Evolutionary conservation across 208 protist genomes (phyloP).

Genomic region (Trypanosoma caninum): DNA sequence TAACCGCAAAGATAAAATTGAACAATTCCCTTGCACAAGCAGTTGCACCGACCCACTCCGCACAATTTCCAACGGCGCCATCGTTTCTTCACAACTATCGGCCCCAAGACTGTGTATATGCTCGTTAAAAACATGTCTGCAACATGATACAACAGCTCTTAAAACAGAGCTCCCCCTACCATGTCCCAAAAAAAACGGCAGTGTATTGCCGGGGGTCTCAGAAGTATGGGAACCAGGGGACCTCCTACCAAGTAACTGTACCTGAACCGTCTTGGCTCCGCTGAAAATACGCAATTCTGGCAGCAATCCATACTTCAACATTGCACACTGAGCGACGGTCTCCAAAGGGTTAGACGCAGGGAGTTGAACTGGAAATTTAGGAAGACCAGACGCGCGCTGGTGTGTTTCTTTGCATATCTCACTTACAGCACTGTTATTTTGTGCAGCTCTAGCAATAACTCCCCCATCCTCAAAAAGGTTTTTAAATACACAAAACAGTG

Average conservation of each 20-base stretch:
- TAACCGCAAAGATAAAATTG: conserved; percentile 10
- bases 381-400: neutral
- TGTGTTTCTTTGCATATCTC: conserved; percentile 22
- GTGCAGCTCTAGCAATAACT: conserved; percentile 13
- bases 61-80: conserved; percentile 1
- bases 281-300: conserved; percentile 19
- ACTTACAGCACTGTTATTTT: conserved; percentile 6
- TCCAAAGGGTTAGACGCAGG: conserved; percentile 17
- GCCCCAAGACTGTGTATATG: conserved; percentile 33
- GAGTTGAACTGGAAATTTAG: conserved; percentile 9
- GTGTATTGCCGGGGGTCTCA: neutral
- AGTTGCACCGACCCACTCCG: conserved; percentile 8
- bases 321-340: conserved; percentile 22
- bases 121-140: conserved; percentile 28
- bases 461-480: conserved; percentile 22
- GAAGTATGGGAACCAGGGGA: neutral
- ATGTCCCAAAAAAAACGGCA: conserved; percentile 23
- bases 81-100: conserved; percentile 15
- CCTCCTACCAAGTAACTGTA: conserved; percentile 18
- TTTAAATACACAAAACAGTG: conserved; percentile 22
- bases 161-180: conserved; percentile 25
- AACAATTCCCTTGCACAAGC: neutral
- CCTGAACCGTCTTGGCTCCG: conserved; percentile 18
- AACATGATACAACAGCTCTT: conserved; percentile 32
- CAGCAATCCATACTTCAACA: conserved; percentile 27